Percentiles rank a stretch among this genome's conserved stretches.
Conservation (phyloP, 2,329 filamentous ascomycete genomes). For the Hypoxylon sp. region DNA sequence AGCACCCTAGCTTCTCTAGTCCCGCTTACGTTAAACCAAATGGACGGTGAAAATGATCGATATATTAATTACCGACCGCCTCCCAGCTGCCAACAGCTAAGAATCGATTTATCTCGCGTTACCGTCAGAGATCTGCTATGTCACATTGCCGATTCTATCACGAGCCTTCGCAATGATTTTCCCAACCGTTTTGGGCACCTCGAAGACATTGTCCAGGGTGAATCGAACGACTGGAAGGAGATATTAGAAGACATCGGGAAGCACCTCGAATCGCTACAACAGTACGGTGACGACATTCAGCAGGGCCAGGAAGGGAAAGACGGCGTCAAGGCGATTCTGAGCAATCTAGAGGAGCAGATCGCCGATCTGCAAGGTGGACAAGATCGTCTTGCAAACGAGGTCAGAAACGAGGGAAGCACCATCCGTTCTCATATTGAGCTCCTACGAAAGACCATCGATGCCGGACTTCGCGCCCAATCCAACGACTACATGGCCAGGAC, state of each 20-base stretch:
- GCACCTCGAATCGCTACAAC: slow-evolving; percentile 2
- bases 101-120: slow-evolving; percentile 10
- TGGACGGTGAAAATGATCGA: slow-evolving; percentile 8
- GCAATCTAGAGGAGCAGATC: slow-evolving; percentile 12
- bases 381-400: neutral
- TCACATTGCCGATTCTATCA: slow-evolving; percentile 2
- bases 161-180: slow-evolving; percentile 11
- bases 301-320: slow-evolving; percentile 10
- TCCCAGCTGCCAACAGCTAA: slow-evolving; percentile 6
- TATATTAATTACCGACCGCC: neutral
- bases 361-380: neutral
- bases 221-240: slow-evolving; percentile 17
- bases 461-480: slow-evolving; percentile 3
- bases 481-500: neutral
- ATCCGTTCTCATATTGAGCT: neutral
- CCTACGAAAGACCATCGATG: neutral
- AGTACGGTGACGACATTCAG: slow-evolving; percentile 1
- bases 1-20: neutral
- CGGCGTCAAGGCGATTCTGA: slow-evolving; percentile 1
- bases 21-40: neutral
- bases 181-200: slow-evolving; percentile 14
- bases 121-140: slow-evolving; percentile 11
- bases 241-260: slow-evolving; percentile 21
- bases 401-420: neutral
- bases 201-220: slow-evolving; percentile 13